Percentiles rank a stretch among this genome's conserved stretches.
phyloP scores from a whole-genome alignment of 208 protist genomes.

The Trypanosoma brucei region DNA sequence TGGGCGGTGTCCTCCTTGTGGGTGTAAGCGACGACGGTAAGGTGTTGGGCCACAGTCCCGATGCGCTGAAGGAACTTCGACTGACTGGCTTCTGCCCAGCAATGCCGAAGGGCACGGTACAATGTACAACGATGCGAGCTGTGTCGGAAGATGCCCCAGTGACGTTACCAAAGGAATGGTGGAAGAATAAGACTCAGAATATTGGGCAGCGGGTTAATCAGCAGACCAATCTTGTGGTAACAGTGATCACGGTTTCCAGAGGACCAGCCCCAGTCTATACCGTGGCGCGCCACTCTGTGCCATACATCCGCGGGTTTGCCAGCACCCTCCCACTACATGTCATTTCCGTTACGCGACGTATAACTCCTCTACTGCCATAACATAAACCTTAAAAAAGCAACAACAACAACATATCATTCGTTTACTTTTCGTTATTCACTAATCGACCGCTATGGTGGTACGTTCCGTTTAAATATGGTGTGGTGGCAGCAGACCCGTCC shows the following conservation, averaged over 20 bases:
- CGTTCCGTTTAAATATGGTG: too few relatives aligned
- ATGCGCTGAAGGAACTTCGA: constrained; percentile 40
- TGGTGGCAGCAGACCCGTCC: too few relatives aligned
- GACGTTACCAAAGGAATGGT: constrained; percentile 65
- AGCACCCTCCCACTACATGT: constrained; percentile 69
- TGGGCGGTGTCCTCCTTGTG: constrained; percentile 70
- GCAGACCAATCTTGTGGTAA: constrained; percentile 40
- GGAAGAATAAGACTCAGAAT: constrained; percentile 32
- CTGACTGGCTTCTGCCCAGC: constrained; percentile 76
- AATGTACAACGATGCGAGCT: constrained; percentile 52
- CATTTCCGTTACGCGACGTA: constrained; percentile 36
- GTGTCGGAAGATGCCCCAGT: constrained; percentile 9
- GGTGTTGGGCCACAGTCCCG: constrained; percentile 58
- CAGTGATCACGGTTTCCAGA: constrained; percentile 55
- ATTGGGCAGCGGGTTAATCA: neutral
- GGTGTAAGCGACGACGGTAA: constrained; percentile 68
- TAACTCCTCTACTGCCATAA: constrained; percentile 41
- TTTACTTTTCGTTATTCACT: too few relatives aligned
- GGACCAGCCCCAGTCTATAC: constrained; percentile 80
- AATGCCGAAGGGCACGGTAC: constrained; percentile 72
- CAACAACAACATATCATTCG: too few relatives aligned
- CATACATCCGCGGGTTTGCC: constrained; percentile 71
- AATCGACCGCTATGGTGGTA: too few relatives aligned
- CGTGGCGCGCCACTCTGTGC: constrained; percentile 36
- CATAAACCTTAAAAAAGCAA: neutral